These are phyloP conservation scores for Pichia sp. DNA, from an alignment of 1,139 yeast species.

Conservation along the genomic window DNA sequence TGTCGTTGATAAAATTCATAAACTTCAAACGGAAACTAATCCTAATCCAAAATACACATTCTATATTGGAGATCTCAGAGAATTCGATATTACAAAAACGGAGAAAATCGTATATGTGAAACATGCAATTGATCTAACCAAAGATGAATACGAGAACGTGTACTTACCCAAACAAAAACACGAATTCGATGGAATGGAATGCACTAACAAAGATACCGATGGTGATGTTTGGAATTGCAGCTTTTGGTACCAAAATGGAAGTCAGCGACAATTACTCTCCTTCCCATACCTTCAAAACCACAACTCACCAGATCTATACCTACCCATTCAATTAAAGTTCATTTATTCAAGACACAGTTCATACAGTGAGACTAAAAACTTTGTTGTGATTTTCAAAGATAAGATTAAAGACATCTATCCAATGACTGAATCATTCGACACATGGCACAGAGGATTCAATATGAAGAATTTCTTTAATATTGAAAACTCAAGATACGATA, in stretches of 20 bases:
- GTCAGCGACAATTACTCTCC: not conserved
- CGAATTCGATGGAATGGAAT: conserved; percentile 1
- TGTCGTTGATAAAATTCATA: conserved; percentile 10
- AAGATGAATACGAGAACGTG: conserved; percentile 10
- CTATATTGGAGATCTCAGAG: conserved; percentile 1
- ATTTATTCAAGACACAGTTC: conserved; percentile 23
- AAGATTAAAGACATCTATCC: conserved; percentile 21
- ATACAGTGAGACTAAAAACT: conserved; percentile 17
- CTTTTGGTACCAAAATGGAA: not conserved
- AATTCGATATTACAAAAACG: not conserved
- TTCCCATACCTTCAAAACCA: conserved; percentile 2
- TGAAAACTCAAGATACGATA: conserved; percentile 12
- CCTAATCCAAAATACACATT: too few species aligned
- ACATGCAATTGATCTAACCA: conserved; percentile 16
- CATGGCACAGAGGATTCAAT: conserved; percentile 18
- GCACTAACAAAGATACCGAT: too few species aligned
- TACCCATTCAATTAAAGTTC: conserved; percentile 17
- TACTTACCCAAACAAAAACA: conserved; percentile 1
- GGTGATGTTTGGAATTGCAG: not conserved
- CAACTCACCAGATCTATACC: not conserved
- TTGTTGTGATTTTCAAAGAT: conserved; percentile 16
- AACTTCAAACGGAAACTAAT: not conserved
- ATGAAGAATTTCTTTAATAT: conserved; percentile 18
- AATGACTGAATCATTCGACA: conserved; percentile 15
- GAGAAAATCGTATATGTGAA: conserved; percentile 3